Conservation (phyloP, 345 rosid species). For the Streptanthus diversifolius region DNA sequence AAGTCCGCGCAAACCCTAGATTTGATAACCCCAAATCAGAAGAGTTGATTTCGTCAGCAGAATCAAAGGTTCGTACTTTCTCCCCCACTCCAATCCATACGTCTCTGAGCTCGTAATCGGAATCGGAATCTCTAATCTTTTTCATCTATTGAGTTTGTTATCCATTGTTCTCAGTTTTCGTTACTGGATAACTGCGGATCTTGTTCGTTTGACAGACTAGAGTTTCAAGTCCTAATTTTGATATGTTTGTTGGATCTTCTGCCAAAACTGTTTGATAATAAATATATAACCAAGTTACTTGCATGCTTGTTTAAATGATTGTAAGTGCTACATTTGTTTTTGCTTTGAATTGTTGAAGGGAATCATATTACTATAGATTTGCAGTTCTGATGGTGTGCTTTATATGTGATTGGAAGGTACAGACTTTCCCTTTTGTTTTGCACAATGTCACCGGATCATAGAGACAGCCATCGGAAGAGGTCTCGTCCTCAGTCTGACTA, state of each 20-base stretch:
- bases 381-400: background rate
- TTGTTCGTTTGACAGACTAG: constrained; percentile 5
- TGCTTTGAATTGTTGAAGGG: background rate
- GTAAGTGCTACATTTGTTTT: background rate
- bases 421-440: constrained; percentile 3
- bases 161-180: background rate
- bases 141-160: background rate
- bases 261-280: background rate
- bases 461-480: constrained; percentile 79
- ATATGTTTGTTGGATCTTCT: background rate
- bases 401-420: constrained; percentile 10
- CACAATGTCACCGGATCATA: constrained; percentile 64
- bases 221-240: background rate
- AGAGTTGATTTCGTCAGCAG: constrained; percentile 13
- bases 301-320: background rate
- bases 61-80: background rate
- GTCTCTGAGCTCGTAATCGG: background rate
- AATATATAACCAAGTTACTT: background rate
- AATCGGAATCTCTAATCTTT: constrained; percentile 9
- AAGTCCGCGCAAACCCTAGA: constrained; percentile 29
- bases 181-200: background rate
- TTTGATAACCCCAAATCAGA: constrained; percentile 7
- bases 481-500: constrained; percentile 67
- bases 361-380: background rate
- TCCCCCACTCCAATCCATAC: background rate